Percentiles rank a stretch among this genome's conserved stretches.
These are phyloP conservation scores for Friedmanniomyces endolithicus DNA, from an alignment of 495 filamentous ascomycete genomes.

Conservation along the genomic window DNA sequence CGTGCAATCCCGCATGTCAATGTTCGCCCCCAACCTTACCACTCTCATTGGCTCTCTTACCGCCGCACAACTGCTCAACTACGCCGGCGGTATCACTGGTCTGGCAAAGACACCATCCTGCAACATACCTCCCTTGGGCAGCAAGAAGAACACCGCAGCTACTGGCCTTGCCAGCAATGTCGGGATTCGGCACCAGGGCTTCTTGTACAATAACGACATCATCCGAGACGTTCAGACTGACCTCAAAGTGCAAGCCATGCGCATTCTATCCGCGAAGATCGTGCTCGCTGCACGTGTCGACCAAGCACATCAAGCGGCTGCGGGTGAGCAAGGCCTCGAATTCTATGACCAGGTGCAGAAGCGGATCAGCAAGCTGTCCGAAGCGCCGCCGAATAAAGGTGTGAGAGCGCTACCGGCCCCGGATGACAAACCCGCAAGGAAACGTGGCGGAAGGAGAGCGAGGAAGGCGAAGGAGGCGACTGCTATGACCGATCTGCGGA, in stretches of 20 bases:
- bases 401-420: constrained; percentile 80
- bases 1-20: constrained; percentile 92
- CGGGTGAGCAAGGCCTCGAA: constrained; percentile 76
- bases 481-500: constrained; percentile 92
- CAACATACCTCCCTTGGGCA: constrained; percentile 80
- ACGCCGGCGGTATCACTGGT: constrained; percentile 73
- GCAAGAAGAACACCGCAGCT: constrained; percentile 72
- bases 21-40: constrained; percentile 93
- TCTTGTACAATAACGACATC: constrained; percentile 80
- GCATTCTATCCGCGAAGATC: constrained; percentile 86
- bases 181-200: constrained; percentile 83
- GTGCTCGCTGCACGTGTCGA: constrained; percentile 84
- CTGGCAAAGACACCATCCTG: constrained; percentile 86
- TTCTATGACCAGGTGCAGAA: constrained; percentile 71
- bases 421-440: constrained; percentile 87
- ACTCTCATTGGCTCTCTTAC: constrained; percentile 86
- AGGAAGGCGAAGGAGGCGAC: constrained; percentile 94
- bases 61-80: constrained; percentile 90
- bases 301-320: constrained; percentile 65
- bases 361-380: constrained; percentile 84
- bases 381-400: constrained; percentile 86
- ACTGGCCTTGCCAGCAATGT: constrained; percentile 89
- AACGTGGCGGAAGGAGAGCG: constrained; percentile 82
- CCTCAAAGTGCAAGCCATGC: constrained; percentile 86
- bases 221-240: constrained; percentile 73